Base-by-base conservation (phyloP, 2,329 filamentous ascomycete genomes). In the Alternaria infectoria region DNA sequence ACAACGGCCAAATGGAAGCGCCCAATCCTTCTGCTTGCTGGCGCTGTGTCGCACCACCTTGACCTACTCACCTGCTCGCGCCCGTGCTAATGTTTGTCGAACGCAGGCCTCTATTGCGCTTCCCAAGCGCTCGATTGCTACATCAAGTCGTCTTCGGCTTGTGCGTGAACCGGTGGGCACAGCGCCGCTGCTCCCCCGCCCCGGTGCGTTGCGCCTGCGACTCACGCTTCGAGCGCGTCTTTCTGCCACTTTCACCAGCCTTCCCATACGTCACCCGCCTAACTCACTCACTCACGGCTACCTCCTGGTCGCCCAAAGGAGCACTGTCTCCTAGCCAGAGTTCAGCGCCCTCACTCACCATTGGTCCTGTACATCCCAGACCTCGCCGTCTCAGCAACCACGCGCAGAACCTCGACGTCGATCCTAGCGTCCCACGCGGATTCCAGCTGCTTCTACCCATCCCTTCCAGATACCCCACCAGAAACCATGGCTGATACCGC, bases 71-170 rank as follows among this genome's bases (percentile, higher is more conserved):
- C 47, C 67, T 71, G 69, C 68, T 60, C 62, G 69, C 69, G 69
- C 70, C 67, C 68, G 61, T 79, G 75, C 79, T 80, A 76, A 80
- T 75, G 67, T 76, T 79, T 78, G 76, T 71, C 67, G 47, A 65
- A 61, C 60, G 52, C 67, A 77, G 74, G 66, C 62, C 67, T 69
- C 64, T 69, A 8, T 36, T 36, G 75, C 73, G 56, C 64, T 65
- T 64, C 61, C 61, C 57, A 69, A 65, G 68, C 70, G 72, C 69
- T 69, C 74, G 67, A 73, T 68, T 74, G 72, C 73, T 68, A 52
- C 64, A 61, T 65, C 69, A 58, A 58, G 56, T 52, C 62, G 59
- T 70, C 63, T 21, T 36, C 61, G 57, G 57, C 59, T 61, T 69
- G 65, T 69, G 70, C 66, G 67, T 72, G 73, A 73, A 74, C 66